Base-by-base conservation (phyloP, 2,329 filamentous ascomycete genomes). In the Aureobasidium sp. region DNA sequence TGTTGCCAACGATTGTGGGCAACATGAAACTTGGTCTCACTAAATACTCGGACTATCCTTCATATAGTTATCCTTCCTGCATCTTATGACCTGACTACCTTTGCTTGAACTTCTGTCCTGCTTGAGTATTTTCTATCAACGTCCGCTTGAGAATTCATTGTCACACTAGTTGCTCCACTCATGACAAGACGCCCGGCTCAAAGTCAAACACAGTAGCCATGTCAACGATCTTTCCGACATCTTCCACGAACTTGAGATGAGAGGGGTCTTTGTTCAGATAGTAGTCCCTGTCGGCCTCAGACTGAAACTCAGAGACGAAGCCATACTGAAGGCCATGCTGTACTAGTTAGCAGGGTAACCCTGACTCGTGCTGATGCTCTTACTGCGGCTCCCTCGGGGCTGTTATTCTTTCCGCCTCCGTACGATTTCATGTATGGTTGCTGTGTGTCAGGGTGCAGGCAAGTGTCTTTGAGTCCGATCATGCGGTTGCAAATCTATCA, bases 291-390 rank as follows among this genome's bases (percentile, higher is more conserved):
- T 91, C 87, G 65, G 83, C 81, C 20, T 77, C 76, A 25, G 72
- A 86, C 11, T 81, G 79, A 63, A 91, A 91, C 67, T 89, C 83
- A 25, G 82, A 79, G 1, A 91, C 81, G 65, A 91, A 91, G 0
- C 79, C 85, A 70, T 91, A 88, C 0, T 86, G 86, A 56, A 87
- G 82, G 0, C 82, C 87, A 53, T 81, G 78, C 86, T 75, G 53
- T 49, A 5, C 17, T 52, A 14, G 47, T 44, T 8, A 52, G 29
- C 11, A 9, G 41, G 44, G 17, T n/a, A 29, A 57, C 42, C 48
- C 29, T 37, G 44, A 7, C 29, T 59, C 4, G 15, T 45, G 29
- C 17, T 0, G 42, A 58, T 56, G 57, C 48, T 42, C 74, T 63
- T 76, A 88, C 85, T 75, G 86, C 81, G 42, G 79, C 72, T 8